These are phyloP conservation scores for Zygoascus ofunaensis DNA, from an alignment of 805 yeast species.

Conservation along the genomic window DNA sequence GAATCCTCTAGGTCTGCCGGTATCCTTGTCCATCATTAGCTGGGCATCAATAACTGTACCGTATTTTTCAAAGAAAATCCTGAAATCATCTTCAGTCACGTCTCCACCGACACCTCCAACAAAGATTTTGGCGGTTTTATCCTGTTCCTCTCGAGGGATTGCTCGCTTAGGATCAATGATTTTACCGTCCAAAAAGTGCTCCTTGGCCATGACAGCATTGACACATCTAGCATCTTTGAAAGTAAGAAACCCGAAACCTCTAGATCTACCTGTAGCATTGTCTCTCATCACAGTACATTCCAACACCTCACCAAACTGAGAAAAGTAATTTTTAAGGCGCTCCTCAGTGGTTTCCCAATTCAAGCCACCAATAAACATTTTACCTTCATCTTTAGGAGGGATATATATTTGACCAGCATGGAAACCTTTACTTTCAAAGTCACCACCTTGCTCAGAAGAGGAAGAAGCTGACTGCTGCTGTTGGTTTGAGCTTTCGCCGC, in stretches of 20 bases:
- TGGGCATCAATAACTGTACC: slow-evolving; percentile 94
- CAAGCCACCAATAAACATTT: slow-evolving; percentile 93
- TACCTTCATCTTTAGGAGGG: slow-evolving; percentile 62
- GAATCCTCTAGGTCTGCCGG: slow-evolving; percentile 94
- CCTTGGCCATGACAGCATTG: slow-evolving; percentile 74
- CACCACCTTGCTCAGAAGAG: not conserved
- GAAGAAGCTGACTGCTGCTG: slow-evolving; percentile 2
- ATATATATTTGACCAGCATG: slow-evolving; percentile 38
- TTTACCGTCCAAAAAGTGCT: slow-evolving; percentile 89
- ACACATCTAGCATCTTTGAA: slow-evolving; percentile 76
- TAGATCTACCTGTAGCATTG: slow-evolving; percentile 70
- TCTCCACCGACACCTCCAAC: slow-evolving; percentile 96
- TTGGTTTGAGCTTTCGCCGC: not conserved
- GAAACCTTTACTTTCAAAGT: slow-evolving; percentile 15
- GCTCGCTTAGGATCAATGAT: slow-evolving; percentile 97
- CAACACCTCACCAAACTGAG: slow-evolving; percentile 78
- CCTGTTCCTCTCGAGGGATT: slow-evolving; percentile 95
- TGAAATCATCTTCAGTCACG: slow-evolving; percentile 85
- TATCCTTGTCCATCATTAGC: slow-evolving; percentile 92
- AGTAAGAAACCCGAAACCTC: slow-evolving; percentile 93
- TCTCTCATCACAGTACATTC: slow-evolving; percentile 94
- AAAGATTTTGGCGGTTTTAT: slow-evolving; percentile 90
- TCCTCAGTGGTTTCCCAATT: slow-evolving; percentile 98
- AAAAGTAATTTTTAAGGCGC: slow-evolving; percentile 67
- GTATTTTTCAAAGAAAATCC: slow-evolving; percentile 73